phyloP scores from a whole-genome alignment of 495 filamentous ascomycete genomes.

The Hyaloscypha finlandica region DNA sequence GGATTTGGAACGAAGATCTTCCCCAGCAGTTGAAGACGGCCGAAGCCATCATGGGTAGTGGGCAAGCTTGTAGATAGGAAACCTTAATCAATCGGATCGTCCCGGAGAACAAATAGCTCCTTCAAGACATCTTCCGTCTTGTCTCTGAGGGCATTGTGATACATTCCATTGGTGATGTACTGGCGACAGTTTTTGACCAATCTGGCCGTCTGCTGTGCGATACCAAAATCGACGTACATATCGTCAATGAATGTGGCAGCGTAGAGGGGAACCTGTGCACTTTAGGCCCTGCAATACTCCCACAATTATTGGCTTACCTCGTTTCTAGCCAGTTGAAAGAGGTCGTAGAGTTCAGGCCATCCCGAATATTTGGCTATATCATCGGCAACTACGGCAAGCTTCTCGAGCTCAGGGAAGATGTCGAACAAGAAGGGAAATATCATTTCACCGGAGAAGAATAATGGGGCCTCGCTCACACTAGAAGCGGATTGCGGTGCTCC shows the following conservation, averaged over 20 bases:
- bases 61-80: constrained; percentile 2
- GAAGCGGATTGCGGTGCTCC: constrained; percentile 22
- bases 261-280: constrained; percentile 71
- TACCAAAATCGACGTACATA: constrained; percentile 88
- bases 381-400: constrained; percentile 65
- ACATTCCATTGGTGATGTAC: constrained; percentile 82
- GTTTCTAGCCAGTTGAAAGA: constrained; percentile 64
- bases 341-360: constrained; percentile 80
- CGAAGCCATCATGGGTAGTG: constrained; percentile 23
- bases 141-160: constrained; percentile 77
- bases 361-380: constrained; percentile 63
- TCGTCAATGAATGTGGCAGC: constrained; percentile 85
- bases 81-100: constrained; percentile 68
- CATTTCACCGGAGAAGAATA: constrained; percentile 93
- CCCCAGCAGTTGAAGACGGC: constrained; percentile 34
- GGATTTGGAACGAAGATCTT: constrained; percentile 52
- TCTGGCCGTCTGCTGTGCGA: constrained; percentile 70
- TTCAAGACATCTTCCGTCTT: constrained; percentile 74
- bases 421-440: constrained; percentile 82
- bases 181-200: constrained; percentile 77
- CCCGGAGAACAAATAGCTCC: constrained; percentile 68
- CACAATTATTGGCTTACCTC: constrained; percentile 31
- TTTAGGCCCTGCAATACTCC: background rate
- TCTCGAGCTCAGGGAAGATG: constrained; percentile 68
- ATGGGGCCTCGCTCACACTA: constrained; percentile 49